Conservation (phyloP, 441 rosid species). For the Pelargonium australe region DNA sequence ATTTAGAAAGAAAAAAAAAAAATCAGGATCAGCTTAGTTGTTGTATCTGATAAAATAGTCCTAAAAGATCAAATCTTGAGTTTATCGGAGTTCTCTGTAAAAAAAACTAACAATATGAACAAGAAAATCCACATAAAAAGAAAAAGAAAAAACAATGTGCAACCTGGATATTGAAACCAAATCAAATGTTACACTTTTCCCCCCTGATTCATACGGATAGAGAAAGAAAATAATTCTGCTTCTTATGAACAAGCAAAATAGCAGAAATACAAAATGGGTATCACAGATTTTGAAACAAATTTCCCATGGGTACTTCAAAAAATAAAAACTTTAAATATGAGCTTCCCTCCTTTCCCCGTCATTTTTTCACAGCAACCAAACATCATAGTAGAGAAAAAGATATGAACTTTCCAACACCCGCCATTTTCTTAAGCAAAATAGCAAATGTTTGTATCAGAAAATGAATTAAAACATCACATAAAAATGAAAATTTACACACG, state of each 20-base stretch:
- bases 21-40: neutral
- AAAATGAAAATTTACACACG: neutral
- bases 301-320: neutral
- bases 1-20: no score
- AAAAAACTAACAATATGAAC: neutral
- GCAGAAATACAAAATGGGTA: neutral
- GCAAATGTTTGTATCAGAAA: neutral
- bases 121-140: neutral
- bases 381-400: neutral
- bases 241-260: neutral
- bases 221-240: neutral
- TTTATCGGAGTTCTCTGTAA: neutral
- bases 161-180: neutral
- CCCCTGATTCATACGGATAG: neutral
- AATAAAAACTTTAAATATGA: no score
- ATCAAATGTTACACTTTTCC: no score
- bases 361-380: neutral
- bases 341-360: no score
- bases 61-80: constrained; percentile 1
- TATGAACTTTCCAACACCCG: neutral
- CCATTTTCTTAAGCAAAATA: neutral
- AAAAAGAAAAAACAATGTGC: neutral
- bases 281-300: no score
- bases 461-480: neutral
- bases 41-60: neutral